Conservation (phyloP, 352 stramenopile genomes). For the Plasmopara halstedii region DNA sequence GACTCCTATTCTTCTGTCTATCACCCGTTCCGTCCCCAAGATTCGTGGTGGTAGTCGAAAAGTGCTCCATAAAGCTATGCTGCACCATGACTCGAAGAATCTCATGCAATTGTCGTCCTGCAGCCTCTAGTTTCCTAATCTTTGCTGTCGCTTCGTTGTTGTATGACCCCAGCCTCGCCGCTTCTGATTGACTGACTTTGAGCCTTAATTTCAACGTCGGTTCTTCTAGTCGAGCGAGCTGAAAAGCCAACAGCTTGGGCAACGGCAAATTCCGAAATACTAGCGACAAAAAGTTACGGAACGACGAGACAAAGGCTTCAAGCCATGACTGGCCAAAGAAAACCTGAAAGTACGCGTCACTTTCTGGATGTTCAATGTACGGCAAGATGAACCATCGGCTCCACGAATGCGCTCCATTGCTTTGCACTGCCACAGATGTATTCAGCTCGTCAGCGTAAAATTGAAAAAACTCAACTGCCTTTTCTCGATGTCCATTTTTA, state of each 20-base stretch:
- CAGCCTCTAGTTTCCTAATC: conserved; percentile 59
- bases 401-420: conserved; percentile 40
- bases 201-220: conserved; percentile 60
- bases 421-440: conserved; percentile 22
- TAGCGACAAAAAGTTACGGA: conserved; percentile 75
- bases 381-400: conserved; percentile 77
- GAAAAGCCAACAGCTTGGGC: conserved; percentile 69
- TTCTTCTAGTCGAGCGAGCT: conserved; percentile 60
- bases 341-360: conserved; percentile 61
- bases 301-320: conserved; percentile 58
- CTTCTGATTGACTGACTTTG: conserved; percentile 65
- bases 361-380: conserved; percentile 68
- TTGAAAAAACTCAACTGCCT: conserved; percentile 71
- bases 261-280: conserved; percentile 68
- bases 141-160: conserved; percentile 42
- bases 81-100: conserved; percentile 62
- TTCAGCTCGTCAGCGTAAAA: conserved; percentile 58
- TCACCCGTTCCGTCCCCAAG: conserved; percentile 12
- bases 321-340: conserved; percentile 75
- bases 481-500: conserved; percentile 60
- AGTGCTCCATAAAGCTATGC: conserved; percentile 61
- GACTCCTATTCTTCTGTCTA: conserved; percentile 19
- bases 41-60: conserved; percentile 15
- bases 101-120: conserved; percentile 44
- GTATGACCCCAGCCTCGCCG: conserved; percentile 42